phyloP scores from a whole-genome alignment of 139 green algal genomes.

The Raphidocelis subcapitata region DNA sequence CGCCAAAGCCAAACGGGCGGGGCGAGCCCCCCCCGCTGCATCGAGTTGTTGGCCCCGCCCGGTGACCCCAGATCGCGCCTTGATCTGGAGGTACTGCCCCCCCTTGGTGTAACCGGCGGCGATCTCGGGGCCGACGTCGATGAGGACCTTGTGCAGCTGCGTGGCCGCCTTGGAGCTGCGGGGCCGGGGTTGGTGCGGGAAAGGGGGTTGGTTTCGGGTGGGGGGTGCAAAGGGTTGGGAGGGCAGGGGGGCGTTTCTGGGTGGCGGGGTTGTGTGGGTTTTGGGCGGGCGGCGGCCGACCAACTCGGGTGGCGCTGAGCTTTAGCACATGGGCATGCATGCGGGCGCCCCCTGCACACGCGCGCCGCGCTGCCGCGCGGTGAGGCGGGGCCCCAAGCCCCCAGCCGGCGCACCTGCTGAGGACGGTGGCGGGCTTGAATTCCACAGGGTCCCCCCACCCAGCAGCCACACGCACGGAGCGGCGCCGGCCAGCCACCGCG shows the following conservation, averaged over 20 bases:
- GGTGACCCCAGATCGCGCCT: too few relatives aligned
- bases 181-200: not conserved
- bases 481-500: not conserved
- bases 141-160: conserved; percentile 50
- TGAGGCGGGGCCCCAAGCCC: not conserved
- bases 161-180: conserved; percentile 25
- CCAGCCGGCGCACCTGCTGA: not conserved
- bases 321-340: too few relatives aligned
- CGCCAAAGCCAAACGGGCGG: too few relatives aligned
- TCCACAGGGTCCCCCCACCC: conserved; percentile 68
- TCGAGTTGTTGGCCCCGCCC: too few relatives aligned
- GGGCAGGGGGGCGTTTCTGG: not conserved
- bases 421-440: conserved; percentile 45
- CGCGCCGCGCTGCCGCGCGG: not conserved
- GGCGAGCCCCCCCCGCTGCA: too few relatives aligned
- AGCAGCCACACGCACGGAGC: conserved; percentile 33
- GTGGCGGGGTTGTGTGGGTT: too few relatives aligned
- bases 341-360: too few relatives aligned
- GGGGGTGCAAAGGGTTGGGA: not conserved
- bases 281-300: too few relatives aligned
- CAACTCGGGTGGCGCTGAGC: too few relatives aligned
- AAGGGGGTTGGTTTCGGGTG: not conserved
- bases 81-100: conserved; percentile 87
- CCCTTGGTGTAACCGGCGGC: conserved; percentile 71
- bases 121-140: conserved; percentile 59